Conservation (phyloP, 2,329 filamentous ascomycete genomes). For the Moelleriella libera region DNA sequence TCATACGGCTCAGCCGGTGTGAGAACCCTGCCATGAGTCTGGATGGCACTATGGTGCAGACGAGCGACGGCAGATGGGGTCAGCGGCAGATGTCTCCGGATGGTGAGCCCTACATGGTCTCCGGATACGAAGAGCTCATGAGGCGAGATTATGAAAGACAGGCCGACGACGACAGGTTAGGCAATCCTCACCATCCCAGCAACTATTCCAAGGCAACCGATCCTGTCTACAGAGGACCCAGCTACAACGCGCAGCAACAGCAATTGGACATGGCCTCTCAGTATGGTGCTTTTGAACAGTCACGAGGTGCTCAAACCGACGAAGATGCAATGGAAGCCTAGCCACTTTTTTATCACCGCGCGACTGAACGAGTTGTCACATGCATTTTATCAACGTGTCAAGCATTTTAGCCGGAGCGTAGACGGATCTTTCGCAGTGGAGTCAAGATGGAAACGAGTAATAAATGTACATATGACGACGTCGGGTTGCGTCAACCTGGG, state of each 20-base stretch:
- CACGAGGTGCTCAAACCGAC: conserved; percentile 22
- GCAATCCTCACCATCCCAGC: conserved; percentile 20
- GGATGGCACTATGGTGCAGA: conserved; percentile 39
- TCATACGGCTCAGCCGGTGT: conserved; percentile 41
- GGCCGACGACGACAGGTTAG: conserved; percentile 23
- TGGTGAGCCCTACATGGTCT: conserved; percentile 72
- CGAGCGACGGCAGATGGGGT: conserved; percentile 38
- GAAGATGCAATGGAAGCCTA: conserved; percentile 35
- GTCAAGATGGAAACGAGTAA: too few relatives aligned
- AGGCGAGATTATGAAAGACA: conserved; percentile 40
- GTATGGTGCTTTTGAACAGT: conserved; percentile 48
- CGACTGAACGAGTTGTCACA: too few relatives aligned
- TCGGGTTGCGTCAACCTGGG: too few relatives aligned
- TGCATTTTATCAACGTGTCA: too few relatives aligned
- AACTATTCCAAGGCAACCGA: conserved; percentile 46
- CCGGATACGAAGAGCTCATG: conserved; percentile 62
- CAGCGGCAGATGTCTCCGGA: conserved; percentile 20
- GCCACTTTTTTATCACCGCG: neutral
- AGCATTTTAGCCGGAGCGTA: too few relatives aligned
- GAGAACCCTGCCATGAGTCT: conserved; percentile 33
- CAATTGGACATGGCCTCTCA: conserved; percentile 51
- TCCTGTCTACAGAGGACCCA: conserved; percentile 47
- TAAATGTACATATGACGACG: too few relatives aligned
- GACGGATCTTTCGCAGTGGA: too few relatives aligned
- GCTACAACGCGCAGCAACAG: conserved; percentile 33